These are phyloP conservation scores for Daldinia decipiens DNA, from an alignment of 495 filamentous ascomycete genomes.

Conservation along the genomic window DNA sequence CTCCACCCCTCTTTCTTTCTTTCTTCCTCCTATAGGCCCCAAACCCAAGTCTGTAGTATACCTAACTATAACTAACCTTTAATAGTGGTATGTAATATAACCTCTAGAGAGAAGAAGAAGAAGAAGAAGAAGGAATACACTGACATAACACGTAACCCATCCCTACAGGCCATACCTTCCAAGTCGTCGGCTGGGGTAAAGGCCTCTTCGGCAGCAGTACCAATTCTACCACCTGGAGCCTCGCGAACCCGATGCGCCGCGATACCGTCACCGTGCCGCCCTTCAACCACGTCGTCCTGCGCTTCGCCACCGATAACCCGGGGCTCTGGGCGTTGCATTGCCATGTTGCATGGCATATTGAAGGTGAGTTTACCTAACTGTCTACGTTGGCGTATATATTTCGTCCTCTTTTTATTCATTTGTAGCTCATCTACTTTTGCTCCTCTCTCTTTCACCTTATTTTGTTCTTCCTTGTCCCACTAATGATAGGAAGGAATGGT, in stretches of 20 bases:
- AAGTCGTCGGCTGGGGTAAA: slow-evolving; percentile 49
- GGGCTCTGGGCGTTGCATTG: slow-evolving; percentile 51
- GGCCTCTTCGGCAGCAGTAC: slow-evolving; percentile 35
- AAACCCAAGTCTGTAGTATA: background rate
- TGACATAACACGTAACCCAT: background rate
- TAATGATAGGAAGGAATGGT: too few species aligned
- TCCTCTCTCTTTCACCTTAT: background rate
- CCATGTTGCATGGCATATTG: slow-evolving; percentile 51
- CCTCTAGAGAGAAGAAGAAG: too few species aligned
- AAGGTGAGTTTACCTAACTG: slow-evolving; percentile 22
- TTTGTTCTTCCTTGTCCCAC: background rate
- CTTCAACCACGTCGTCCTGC: slow-evolving; percentile 46
- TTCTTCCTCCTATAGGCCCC: too few species aligned
- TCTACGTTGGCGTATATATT: too few species aligned
- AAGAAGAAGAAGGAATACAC: too few species aligned
- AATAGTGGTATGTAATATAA: slow-evolving; percentile 11
- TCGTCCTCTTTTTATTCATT: too few species aligned
- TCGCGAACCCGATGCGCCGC: slow-evolving; percentile 49
- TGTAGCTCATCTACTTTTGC: background rate
- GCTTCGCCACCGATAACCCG: slow-evolving; percentile 49
- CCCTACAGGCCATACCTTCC: slow-evolving; percentile 47
- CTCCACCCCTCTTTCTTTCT: too few species aligned
- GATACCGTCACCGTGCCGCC: slow-evolving; percentile 48
- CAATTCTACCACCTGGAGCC: slow-evolving; percentile 30
- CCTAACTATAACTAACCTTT: background rate